Evolutionary conservation across 331 rosid genomes (phyloP), one percentile per base, ranked within the genome.

Genomic region (Rhamnella rubrinervis): DNA sequence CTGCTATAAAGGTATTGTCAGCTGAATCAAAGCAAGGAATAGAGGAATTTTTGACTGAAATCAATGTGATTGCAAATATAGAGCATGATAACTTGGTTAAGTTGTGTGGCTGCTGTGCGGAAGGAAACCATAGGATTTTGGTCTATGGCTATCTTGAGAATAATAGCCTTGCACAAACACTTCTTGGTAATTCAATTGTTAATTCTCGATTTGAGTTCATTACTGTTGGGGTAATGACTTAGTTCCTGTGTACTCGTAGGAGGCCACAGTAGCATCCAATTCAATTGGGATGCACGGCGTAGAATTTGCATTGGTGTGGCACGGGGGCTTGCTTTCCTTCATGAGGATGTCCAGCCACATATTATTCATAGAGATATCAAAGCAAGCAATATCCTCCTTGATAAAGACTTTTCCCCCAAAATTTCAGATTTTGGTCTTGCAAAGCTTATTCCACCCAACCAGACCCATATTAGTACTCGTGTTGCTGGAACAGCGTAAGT

Each of bases 401-500:
- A 88, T 67, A 78, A 72, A 68, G 77, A 86, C 41, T 77, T 90
- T 23, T 65, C 66, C 6, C 89, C 95, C 39, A 88, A 88, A 77
- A 88, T 90, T 59, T 84, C 97, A 51, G 97, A 90, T 80, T 90
- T 89, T 61, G 98, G 98, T 59, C 97, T 93, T 50, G 98, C 98
- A 67, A 93, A 81, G 85, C 83, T 93, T 39, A 86, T 93, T 35
- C 77, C 89, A 10, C 71, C 89, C 62, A 75, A 83, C 76, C 21
- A 79, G 70, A 92, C 95, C 59, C 98, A 92, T 79, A 62, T 92
- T 39, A 92, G 92, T 74, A 92, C 98, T 5, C 87, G 79, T 38
- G 92, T 89, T 50, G 98, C 98, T 61, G 98, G 96, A 70, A 92
- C 98, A 55, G 75, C 28, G 97, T 93, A 75, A 83, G 98, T 81